These are phyloP conservation scores for Choiromyces venosus DNA, from an alignment of 495 filamentous ascomycete species.

Conservation along the genomic window DNA sequence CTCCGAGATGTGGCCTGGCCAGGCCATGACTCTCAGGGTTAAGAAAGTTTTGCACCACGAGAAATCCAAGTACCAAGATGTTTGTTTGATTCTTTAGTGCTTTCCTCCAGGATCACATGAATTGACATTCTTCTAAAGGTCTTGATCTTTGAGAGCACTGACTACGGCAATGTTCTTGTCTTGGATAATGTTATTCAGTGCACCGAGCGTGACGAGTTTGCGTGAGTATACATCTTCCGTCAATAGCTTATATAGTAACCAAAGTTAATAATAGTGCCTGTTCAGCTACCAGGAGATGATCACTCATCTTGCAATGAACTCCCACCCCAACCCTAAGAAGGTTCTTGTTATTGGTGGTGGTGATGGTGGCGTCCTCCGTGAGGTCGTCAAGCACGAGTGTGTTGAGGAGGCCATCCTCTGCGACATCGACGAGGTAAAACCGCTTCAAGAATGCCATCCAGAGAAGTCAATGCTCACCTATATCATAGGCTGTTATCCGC, in stretches of 20 bases:
- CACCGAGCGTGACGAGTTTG: conserved; percentile 97
- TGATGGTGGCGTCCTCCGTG: conserved; percentile 92
- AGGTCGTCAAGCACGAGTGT: conserved; percentile 91
- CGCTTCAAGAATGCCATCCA: not conserved
- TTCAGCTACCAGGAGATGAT: conserved; percentile 98
- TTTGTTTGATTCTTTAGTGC: conserved; percentile 42
- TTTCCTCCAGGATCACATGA: not conserved
- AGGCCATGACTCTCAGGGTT: conserved; percentile 97
- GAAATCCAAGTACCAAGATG: conserved; percentile 98
- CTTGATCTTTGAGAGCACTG: conserved; percentile 91
- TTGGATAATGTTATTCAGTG: conserved; percentile 98
- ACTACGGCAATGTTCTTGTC: conserved; percentile 95
- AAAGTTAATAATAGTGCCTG: not conserved
- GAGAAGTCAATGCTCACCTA: not conserved
- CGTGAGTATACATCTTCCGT: conserved; percentile 47
- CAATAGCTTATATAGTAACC: not conserved
- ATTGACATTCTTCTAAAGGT: conserved; percentile 19
- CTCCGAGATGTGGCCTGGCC: conserved; percentile 96
- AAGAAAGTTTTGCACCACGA: conserved; percentile 97
- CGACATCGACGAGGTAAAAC: conserved; percentile 92
- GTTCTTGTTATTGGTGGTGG: conserved; percentile 97
- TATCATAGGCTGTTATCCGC: conserved; percentile 79
- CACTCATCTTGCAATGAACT: conserved; percentile 96
- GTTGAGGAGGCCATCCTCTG: conserved; percentile 91
- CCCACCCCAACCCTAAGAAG: conserved; percentile 95